A percentile compares a stretch with the other conserved stretches of the same genome.
phyloP scores from a whole-genome alignment of 2,329 filamentous ascomycete species.

The Tympanopsis confertula region DNA sequence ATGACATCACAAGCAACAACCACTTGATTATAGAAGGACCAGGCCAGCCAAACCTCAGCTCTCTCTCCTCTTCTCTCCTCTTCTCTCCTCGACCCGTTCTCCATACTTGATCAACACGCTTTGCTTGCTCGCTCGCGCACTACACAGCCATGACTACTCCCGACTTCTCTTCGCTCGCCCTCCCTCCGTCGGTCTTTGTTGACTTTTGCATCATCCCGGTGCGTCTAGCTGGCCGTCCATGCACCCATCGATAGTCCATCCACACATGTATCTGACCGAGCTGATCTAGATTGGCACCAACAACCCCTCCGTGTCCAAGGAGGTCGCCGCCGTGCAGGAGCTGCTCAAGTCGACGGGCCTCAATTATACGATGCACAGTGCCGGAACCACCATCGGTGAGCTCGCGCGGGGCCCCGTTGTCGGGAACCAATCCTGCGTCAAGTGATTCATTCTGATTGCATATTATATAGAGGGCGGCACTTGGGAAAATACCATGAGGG shows the following conservation, averaged over 20 bases:
- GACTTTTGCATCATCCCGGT: slow-evolving; percentile 88
- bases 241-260: not conserved
- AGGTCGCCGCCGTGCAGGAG: slow-evolving; percentile 81
- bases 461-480: slow-evolving; percentile 33
- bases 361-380: slow-evolving; percentile 81
- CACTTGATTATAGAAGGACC: too few species aligned
- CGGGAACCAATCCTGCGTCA: not conserved
- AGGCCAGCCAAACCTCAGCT: too few species aligned
- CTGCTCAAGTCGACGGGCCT: slow-evolving; percentile 72
- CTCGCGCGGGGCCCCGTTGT: slow-evolving; percentile 9
- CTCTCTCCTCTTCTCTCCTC: too few species aligned
- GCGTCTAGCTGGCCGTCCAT: slow-evolving; percentile 13
- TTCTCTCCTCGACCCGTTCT: not conserved
- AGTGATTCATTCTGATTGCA: not conserved
- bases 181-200: slow-evolving; percentile 66
- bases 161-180: slow-evolving; percentile 37
- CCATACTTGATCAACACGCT: not conserved
- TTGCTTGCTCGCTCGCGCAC: not conserved
- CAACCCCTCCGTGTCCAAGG: slow-evolving; percentile 62
- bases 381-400: slow-evolving; percentile 82
- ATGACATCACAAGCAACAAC: too few species aligned
- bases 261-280: slow-evolving; percentile 2
- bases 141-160: not conserved
- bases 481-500: slow-evolving; percentile 77
- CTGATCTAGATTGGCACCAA: slow-evolving; percentile 62